These are phyloP conservation scores for Ganoderma resinaceum DNA, from an alignment of 1,284 basidiomycete genomes.

Conservation along the genomic window DNA sequence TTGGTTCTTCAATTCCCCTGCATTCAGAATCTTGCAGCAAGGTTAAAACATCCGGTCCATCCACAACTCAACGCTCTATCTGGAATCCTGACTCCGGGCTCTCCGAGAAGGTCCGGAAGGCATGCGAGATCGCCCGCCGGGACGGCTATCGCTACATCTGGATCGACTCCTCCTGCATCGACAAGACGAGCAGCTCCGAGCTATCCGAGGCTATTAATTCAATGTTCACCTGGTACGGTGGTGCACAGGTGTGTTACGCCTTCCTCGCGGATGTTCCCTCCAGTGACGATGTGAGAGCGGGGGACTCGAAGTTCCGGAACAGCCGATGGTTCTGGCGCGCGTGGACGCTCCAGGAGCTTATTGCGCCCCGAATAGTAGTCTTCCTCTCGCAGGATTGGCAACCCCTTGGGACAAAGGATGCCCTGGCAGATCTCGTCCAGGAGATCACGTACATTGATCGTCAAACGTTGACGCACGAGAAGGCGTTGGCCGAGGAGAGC, in stretches of 20 bases:
- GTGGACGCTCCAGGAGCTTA: slow-evolving; percentile 15
- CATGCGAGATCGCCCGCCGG: neutral
- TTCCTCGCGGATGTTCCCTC: slow-evolving; percentile 13
- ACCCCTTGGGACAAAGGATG: neutral
- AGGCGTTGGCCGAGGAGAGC: neutral
- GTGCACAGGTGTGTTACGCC: slow-evolving; percentile 11
- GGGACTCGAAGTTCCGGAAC: neutral
- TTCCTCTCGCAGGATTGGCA: slow-evolving; percentile 4
- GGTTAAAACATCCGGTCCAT: too few relatives aligned
- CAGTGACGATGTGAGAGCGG: neutral
- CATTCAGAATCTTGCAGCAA: neutral
- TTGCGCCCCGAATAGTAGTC: slow-evolving; percentile 4
- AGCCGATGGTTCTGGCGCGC: neutral
- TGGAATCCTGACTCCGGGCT: neutral
- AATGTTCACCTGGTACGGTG: slow-evolving; percentile 11
- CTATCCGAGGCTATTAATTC: slow-evolving; percentile 14
- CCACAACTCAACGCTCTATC: neutral
- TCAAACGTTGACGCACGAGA: neutral
- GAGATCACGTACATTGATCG: neutral
- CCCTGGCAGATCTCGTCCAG: neutral
- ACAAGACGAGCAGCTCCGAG: slow-evolving; percentile 16
- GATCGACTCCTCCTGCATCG: slow-evolving; percentile 18
- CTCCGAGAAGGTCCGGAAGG: slow-evolving; percentile 6
- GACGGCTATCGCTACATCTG: slow-evolving; percentile 10
- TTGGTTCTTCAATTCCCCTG: too few relatives aligned